A percentile compares a stretch with the other conserved stretches of the same genome.
These are phyloP conservation scores for Eucalyptus caleyi DNA, from an alignment of 345 rosid genomes.

Conservation along the genomic window DNA sequence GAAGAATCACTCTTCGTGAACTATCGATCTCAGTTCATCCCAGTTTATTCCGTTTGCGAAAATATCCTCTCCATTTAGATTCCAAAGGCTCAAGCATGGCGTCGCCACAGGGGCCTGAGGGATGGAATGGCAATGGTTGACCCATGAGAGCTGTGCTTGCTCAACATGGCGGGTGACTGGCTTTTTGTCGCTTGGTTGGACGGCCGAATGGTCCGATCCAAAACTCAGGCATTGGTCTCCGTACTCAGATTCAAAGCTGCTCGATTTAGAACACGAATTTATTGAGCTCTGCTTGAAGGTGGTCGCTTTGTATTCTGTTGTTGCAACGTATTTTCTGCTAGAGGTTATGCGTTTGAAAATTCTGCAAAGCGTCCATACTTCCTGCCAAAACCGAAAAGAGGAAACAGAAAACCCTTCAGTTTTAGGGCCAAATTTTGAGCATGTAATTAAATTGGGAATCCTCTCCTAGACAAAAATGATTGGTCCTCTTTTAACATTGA, in stretches of 20 bases:
- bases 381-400: not conserved
- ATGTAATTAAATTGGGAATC: not conserved
- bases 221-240: conserved; percentile 1
- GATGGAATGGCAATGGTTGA: not conserved
- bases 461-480: not conserved
- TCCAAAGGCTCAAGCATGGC: not conserved
- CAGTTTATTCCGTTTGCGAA: not conserved
- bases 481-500: not conserved
- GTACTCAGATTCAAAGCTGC: not conserved
- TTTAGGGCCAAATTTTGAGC: not conserved
- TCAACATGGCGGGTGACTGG: not conserved
- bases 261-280: not conserved
- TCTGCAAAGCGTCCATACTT: conserved; percentile 10
- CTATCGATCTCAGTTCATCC: conserved; percentile 1
- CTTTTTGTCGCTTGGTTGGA: not conserved
- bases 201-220: not conserved
- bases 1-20: not conserved
- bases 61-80: not conserved
- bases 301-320: not conserved
- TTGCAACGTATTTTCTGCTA: not conserved
- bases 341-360: conserved; percentile 1
- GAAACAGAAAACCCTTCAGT: not conserved
- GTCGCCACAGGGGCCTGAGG: not conserved
- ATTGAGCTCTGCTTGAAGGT: not conserved
- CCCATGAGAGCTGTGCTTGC: not conserved